phyloP scores from a whole-genome alignment of 768 basidiomycete genomes.

The Russula dissimulans region DNA sequence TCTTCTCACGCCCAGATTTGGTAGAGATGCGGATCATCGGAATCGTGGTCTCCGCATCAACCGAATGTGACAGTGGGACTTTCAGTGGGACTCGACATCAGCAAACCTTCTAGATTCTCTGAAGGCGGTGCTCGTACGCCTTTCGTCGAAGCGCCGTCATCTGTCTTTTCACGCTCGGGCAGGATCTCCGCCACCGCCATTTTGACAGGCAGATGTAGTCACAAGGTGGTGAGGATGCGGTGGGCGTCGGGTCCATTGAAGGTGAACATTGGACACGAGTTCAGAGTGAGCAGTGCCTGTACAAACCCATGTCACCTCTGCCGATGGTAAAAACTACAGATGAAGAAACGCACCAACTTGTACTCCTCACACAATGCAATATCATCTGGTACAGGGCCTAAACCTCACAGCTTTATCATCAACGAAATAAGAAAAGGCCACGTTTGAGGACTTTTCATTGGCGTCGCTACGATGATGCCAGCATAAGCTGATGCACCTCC shows the following conservation, averaged over 20 bases:
- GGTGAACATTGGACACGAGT: too few species aligned
- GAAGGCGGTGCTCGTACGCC: constrained; percentile 41
- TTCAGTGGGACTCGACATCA: constrained; percentile 18
- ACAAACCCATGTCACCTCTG: background rate
- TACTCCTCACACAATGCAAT: too few species aligned
- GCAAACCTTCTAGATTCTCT: constrained; percentile 20
- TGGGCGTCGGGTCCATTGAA: constrained; percentile 95
- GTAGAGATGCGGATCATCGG: constrained; percentile 52
- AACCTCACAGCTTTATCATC: too few species aligned
- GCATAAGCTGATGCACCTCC: constrained; percentile 14
- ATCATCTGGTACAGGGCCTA: too few species aligned
- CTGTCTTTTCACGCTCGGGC: constrained; percentile 67
- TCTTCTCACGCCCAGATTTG: constrained; percentile 39
- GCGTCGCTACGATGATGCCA: background rate
- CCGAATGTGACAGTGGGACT: constrained; percentile 22
- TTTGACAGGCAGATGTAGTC: constrained; percentile 80
- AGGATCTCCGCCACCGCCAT: constrained; percentile 83
- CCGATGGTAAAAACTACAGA: background rate
- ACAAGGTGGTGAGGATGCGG: constrained; percentile 67
- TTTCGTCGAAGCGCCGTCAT: constrained; percentile 65
- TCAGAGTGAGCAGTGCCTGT: constrained; percentile 79
- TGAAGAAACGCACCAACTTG: constrained; percentile 42
- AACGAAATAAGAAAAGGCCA: background rate
- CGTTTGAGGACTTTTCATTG: background rate
- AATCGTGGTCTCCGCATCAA: constrained; percentile 29